Base-by-base conservation (phyloP, 2,329 filamentous ascomycete species). In the Paecilomyces fulvus region DNA sequence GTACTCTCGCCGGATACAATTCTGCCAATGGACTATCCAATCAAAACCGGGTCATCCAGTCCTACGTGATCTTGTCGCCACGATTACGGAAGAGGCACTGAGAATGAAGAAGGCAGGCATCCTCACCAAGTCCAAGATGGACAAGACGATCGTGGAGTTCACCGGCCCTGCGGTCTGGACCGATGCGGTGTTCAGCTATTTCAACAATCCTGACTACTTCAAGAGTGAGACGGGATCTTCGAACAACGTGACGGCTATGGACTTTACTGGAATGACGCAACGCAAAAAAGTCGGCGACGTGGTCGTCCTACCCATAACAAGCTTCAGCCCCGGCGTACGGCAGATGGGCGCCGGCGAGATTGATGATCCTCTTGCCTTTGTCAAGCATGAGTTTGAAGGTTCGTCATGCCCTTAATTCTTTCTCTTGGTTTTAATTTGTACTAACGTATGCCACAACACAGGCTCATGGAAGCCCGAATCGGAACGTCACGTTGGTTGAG, bases 11-110 rank as follows among this genome's bases (percentile, higher is more conserved):
- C 84, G 92, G 61, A 92, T 99, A 59, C 94, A 97, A 71, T 97
- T 99, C 74, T 99, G 94, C 75, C 94, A 99, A 73, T 99, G 94
- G 94, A 99, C 94, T 1, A 96, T 99, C 60, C 92, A 97, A 73
- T 79, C 89, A 56, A 99, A 99, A 74, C 88, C 92, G 0, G 94
- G 94, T 10, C 94, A 99, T 70, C 94, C 94, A 0, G 85, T 96
- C 11, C 81, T 99, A 57, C 85, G 92, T 60, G 90, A 96, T 59
- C 83, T 96, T 59, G 90, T 99, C 30, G 80, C 88, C 12, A 87
- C 86, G 63, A 92, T 99, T 67, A 96, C 92, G 0, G 81, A 89
- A 61, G 84, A 92, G 70, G 89, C 92, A 0, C 78, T 97, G 52
- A 78, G 80, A 58, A 82, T 87, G 74, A 91, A 95, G 79, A 79